Conservation (phyloP, 176 grass and related monocot species). For the Alloteropsis semialata region DNA sequence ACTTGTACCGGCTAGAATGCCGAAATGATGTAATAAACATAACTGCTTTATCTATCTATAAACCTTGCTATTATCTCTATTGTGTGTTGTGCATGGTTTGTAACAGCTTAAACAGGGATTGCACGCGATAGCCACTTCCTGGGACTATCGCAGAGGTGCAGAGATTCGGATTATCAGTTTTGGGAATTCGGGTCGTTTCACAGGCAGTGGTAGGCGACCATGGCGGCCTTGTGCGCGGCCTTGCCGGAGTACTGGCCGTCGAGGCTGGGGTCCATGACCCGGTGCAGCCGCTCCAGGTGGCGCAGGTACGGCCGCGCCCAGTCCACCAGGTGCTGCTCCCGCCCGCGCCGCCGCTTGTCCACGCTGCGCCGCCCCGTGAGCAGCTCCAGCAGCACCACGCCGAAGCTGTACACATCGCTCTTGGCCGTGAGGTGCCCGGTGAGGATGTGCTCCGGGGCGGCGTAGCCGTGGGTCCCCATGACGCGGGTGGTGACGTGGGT, state of each 20-base stretch:
- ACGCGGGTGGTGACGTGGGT: conserved; percentile 72
- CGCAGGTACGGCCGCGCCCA: conserved; percentile 56
- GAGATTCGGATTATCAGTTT: too few species aligned
- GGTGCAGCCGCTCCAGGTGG: conserved; percentile 43
- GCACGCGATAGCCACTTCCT: too few species aligned
- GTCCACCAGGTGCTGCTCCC: conserved; percentile 55
- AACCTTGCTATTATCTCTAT: too few species aligned
- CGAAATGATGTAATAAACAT: too few species aligned
- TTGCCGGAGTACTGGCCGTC: conserved; percentile 49
- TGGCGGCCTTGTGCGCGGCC: conserved; percentile 41
- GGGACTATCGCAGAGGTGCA: too few species aligned
- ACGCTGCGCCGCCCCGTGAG: conserved; percentile 66
- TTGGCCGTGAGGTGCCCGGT: conserved; percentile 84
- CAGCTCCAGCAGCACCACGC: conserved; percentile 84
- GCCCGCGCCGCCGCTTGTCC: conserved; percentile 50
- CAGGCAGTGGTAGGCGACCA: conserved; percentile 44
- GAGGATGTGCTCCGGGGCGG: conserved; percentile 87
- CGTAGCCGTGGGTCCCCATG: conserved; percentile 95
- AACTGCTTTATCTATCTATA: too few species aligned
- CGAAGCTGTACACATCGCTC: conserved; percentile 95
- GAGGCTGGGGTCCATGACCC: conserved; percentile 57
- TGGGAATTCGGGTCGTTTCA: too few species aligned
- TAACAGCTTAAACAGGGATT: too few species aligned
- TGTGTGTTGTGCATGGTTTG: too few species aligned
- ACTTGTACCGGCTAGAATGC: too few species aligned